A percentile compares a stretch with the other conserved stretches of the same genome.
Evolutionary conservation across 2,329 filamentous ascomycete genomes (phyloP).

Genomic region (Clonostachys solani): DNA sequence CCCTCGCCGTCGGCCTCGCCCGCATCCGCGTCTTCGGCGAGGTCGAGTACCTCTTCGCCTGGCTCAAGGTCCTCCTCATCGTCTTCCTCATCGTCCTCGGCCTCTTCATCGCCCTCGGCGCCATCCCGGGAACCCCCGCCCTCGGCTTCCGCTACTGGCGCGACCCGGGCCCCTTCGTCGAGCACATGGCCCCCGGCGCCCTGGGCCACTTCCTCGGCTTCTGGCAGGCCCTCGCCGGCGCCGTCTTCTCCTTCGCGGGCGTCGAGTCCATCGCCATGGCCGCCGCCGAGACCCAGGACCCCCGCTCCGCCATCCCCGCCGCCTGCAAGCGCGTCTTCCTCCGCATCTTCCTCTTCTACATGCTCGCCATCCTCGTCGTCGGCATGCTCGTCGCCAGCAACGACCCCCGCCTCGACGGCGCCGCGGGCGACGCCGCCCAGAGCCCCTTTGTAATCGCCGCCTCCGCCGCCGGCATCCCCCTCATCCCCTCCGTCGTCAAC

Average conservation of each 20-base stretch:
- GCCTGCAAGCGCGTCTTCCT: conserved; percentile 75
- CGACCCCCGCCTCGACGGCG: conserved; percentile 46
- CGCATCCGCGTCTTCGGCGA: conserved; percentile 58
- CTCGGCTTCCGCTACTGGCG: conserved; percentile 69
- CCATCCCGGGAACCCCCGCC: conserved; percentile 50
- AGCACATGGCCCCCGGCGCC: conserved; percentile 50
- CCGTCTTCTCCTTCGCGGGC: conserved; percentile 67
- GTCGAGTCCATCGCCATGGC: conserved; percentile 60
- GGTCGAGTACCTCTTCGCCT: conserved; percentile 47
- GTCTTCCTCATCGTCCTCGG: conserved; percentile 58
- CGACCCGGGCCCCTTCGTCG: conserved; percentile 62
- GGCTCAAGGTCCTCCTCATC: conserved; percentile 56
- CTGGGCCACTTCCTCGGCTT: conserved; percentile 33
- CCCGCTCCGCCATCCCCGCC: conserved; percentile 59
- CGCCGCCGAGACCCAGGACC: conserved; percentile 55
- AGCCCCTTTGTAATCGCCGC: conserved; percentile 70
- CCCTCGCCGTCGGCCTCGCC: conserved; percentile 53
- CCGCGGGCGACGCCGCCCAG: conserved; percentile 41
- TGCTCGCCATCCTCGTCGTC: conserved; percentile 66
- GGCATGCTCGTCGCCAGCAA: conserved; percentile 59
- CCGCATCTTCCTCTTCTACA: conserved; percentile 68
- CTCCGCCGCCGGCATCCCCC: conserved; percentile 60
- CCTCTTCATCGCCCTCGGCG: conserved; percentile 59
- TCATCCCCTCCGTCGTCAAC: conserved; percentile 70
- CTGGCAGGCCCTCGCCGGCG: conserved; percentile 55